Evolutionary conservation across 129 eudicot genomes (phyloP).

Genomic region (Rutidosis leptorrhynchoides): DNA sequence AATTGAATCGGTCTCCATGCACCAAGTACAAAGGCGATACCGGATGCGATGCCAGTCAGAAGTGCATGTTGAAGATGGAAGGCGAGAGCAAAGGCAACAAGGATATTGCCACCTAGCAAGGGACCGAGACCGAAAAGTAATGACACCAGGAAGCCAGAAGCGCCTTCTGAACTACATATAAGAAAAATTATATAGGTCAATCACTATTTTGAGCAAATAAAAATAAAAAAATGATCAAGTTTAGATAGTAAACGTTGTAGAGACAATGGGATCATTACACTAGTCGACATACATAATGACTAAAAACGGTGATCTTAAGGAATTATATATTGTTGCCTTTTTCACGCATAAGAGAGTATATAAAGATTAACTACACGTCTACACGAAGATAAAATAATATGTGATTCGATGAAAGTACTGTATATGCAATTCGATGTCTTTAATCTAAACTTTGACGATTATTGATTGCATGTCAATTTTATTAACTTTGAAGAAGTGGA

Average conservation of each 20-base stretch:
- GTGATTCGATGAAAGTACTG: not conserved
- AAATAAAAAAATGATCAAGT: too few species aligned
- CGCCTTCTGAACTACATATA: constrained; percentile 84
- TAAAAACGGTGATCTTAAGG: not conserved
- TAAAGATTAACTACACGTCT: not conserved
- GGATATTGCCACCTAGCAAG: constrained; percentile 71
- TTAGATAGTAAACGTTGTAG: too few species aligned
- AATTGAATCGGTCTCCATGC: constrained; percentile 86
- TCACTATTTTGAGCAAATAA: too few species aligned
- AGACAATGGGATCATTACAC: not conserved
- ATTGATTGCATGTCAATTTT: not conserved
- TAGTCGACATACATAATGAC: not conserved
- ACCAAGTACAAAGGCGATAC: constrained; percentile 78
- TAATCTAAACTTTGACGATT: not conserved
- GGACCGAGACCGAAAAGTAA: constrained; percentile 95
- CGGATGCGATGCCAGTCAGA: constrained; percentile 80
- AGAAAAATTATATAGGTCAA: too few species aligned
- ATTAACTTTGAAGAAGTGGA: not conserved
- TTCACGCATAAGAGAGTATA: not conserved
- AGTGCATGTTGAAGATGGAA: constrained; percentile 77
- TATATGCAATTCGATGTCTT: not conserved
- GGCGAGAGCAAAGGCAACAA: constrained; percentile 68
- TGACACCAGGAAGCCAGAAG: constrained; percentile 88
- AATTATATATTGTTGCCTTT: not conserved
- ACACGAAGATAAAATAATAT: not conserved